phyloP scores from a whole-genome alignment of 148 eudicot species.

The Polygonum aviculare region DNA sequence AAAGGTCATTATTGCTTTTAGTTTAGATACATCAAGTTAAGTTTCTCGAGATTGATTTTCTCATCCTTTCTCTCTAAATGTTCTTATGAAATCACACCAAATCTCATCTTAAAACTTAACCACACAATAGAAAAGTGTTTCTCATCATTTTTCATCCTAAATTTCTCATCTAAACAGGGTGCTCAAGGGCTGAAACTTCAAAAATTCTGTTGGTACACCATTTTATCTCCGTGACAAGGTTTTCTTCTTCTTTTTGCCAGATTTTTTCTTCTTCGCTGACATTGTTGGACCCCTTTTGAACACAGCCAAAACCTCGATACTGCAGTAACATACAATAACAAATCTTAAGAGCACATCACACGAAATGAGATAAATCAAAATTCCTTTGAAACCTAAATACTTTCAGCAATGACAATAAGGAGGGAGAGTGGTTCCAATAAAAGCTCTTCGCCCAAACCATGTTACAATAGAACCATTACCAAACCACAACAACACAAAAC shows the following conservation, averaged over 20 bases:
- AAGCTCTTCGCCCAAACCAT: background rate
- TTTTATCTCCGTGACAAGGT: background rate
- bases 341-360: background rate
- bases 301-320: constrained; percentile 90
- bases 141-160: no score
- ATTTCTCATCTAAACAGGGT: no score
- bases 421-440: background rate
- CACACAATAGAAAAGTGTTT: no score
- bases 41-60: no score
- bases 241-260: constrained; percentile 43
- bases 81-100: no score
- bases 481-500: background rate
- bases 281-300: constrained; percentile 50
- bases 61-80: no score
- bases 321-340: constrained; percentile 26
- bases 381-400: background rate
- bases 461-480: background rate
- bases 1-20: no score
- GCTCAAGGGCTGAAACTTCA: background rate
- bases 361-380: background rate
- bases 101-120: no score
- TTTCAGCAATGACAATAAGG: background rate
- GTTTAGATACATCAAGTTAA: no score
- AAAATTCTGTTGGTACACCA: background rate
- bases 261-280: constrained; percentile 53